A percentile compares a stretch with the other conserved stretches of the same genome.
Conservation (phyloP, 2,329 filamentous ascomycete species). For the Hymenoscyphus fructigenus region DNA sequence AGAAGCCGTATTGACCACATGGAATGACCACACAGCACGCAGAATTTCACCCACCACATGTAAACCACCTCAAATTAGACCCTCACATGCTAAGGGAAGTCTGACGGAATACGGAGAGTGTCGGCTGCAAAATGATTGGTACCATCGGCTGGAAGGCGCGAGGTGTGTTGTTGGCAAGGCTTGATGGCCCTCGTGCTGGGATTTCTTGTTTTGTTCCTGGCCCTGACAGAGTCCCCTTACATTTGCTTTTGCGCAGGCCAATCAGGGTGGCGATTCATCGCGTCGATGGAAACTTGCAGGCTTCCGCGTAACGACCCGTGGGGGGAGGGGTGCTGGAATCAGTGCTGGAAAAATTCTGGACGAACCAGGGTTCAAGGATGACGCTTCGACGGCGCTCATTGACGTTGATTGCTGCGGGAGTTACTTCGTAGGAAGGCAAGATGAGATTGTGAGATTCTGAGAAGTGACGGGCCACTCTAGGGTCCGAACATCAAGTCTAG, state of each 20-base stretch:
- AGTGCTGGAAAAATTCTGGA: conserved; percentile 9
- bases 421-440: neutral
- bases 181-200: neutral
- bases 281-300: conserved; percentile 15
- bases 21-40: neutral
- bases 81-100: neutral
- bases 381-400: conserved; percentile 1
- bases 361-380: neutral
- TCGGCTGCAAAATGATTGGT: neutral
- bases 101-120: neutral
- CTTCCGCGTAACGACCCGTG: conserved; percentile 12
- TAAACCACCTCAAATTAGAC: too few relatives aligned
- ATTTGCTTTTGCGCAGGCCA: conserved; percentile 8
- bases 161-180: conserved; percentile 6
- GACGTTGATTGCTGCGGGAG: conserved; percentile 1
- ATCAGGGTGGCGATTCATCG: conserved; percentile 9
- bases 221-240: conserved; percentile 14
- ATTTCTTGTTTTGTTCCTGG: conserved; percentile 15
- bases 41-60: neutral
- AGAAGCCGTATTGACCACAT: conserved; percentile 4
- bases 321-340: neutral
- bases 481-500: neutral
- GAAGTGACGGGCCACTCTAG: conserved; percentile 7
- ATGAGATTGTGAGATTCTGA: conserved; percentile 6
- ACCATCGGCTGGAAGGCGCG: neutral